A percentile compares a stretch with the other conserved stretches of the same genome.
phyloP scores from a whole-genome alignment of 495 filamentous ascomycete species.

The Podospora bellae-mahoneyi region DNA sequence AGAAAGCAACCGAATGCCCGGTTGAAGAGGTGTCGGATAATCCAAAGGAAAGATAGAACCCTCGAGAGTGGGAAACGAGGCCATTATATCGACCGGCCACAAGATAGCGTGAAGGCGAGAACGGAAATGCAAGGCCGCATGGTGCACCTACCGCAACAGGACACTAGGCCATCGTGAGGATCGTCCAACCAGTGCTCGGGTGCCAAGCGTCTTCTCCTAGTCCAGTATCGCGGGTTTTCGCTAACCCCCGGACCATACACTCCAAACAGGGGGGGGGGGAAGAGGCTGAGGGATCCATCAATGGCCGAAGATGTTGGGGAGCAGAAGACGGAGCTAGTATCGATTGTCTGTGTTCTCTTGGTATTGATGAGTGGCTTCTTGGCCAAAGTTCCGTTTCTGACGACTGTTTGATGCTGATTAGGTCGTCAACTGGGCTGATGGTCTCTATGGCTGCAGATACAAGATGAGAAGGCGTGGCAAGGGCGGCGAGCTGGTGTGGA shows the following conservation, averaged over 20 bases:
- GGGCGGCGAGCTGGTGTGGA: background rate
- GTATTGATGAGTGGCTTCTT: constrained; percentile 8
- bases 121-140: constrained; percentile 15
- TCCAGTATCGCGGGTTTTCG: background rate
- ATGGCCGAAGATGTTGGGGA: background rate
- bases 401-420: constrained; percentile 3
- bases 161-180: constrained; percentile 12
- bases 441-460: background rate
- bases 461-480: constrained; percentile 2
- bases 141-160: constrained; percentile 10
- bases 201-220: constrained; percentile 12
- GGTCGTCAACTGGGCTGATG: constrained; percentile 1
- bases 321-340: background rate
- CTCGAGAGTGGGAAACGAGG: constrained; percentile 3
- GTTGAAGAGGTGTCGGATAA: background rate
- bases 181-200: constrained; percentile 15
- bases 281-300: constrained; percentile 1
- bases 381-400: background rate
- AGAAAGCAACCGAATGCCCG: background rate
- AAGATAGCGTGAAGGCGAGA: constrained; percentile 6
- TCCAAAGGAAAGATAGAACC: background rate
- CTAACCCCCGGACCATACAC: background rate
- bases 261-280: constrained; percentile 5
- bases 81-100: constrained; percentile 4
- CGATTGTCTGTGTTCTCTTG: background rate